Evolutionary conservation across 768 basidiomycete species (phyloP).

Genomic region (Mycena kentingensis): DNA sequence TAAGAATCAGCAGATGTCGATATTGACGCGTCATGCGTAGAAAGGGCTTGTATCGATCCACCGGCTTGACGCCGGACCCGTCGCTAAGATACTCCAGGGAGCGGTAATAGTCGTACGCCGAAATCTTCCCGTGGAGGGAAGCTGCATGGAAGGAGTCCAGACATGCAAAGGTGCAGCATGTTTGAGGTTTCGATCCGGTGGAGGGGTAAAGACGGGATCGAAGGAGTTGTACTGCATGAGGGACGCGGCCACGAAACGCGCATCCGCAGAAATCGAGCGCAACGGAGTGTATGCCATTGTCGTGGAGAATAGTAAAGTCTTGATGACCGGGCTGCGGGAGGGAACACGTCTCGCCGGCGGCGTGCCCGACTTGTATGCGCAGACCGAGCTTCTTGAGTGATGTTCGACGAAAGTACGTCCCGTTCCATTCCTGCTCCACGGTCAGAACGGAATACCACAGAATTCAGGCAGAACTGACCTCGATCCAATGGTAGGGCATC

Average conservation of each 20-base stretch:
- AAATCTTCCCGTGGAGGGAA: conserved; percentile 1
- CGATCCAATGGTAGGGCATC: no score
- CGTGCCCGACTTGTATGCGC: no score
- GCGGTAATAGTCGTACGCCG: conserved; percentile 7
- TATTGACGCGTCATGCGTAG: conserved; percentile 20
- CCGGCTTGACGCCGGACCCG: conserved; percentile 1
- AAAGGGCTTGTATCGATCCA: conserved; percentile 16
- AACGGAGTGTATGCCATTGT: not conserved
- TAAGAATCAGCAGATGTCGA: conserved; percentile 29
- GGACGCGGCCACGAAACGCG: no score
- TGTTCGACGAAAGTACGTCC: no score
- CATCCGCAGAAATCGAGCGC: not conserved
- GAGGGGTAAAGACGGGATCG: conserved; percentile 1
- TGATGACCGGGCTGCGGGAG: no score
- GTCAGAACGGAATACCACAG: no score
- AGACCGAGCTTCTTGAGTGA: no score
- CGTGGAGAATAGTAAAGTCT: not conserved
- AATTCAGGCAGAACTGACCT: no score
- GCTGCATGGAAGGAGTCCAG: conserved; percentile 1
- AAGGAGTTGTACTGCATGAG: not conserved
- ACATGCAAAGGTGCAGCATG: not conserved
- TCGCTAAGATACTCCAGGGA: not conserved
- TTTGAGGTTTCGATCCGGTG: not conserved
- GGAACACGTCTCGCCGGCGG: no score
- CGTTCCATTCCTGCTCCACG: no score